phyloP scores from a whole-genome alignment of 2,329 filamentous ascomycete genomes.

The Macrophomina phaseolina region DNA sequence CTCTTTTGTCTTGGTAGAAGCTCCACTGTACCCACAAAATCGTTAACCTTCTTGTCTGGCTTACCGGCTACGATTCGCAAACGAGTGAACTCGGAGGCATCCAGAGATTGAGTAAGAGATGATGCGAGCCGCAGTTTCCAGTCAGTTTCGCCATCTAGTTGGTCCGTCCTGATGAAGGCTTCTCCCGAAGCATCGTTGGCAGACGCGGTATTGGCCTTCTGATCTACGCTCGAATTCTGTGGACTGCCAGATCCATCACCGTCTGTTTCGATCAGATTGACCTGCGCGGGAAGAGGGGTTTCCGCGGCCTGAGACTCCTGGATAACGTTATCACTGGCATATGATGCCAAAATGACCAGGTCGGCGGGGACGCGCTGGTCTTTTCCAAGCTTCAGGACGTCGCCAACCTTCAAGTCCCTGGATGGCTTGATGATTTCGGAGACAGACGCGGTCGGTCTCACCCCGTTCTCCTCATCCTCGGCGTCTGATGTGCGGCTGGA shows the following conservation, averaged over 20 bases:
- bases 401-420: conserved; percentile 87
- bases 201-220: conserved; percentile 29
- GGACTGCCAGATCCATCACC: background rate
- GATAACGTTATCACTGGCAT: conserved; percentile 47
- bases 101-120: conserved; percentile 79
- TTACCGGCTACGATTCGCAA: conserved; percentile 80
- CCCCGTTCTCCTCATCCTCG: conserved; percentile 66
- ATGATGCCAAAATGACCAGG: conserved; percentile 88
- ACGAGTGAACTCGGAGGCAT: conserved; percentile 70
- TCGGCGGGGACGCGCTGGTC: conserved; percentile 94
- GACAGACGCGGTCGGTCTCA: conserved; percentile 55
- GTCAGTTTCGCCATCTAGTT: conserved; percentile 96
- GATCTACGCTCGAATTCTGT: conserved; percentile 23
- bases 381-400: conserved; percentile 91
- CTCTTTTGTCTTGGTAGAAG: conserved; percentile 63
- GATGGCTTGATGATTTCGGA: conserved; percentile 80
- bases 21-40: conserved; percentile 89
- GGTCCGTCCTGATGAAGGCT: conserved; percentile 96
- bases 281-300: conserved; percentile 30
- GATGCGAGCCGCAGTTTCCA: conserved; percentile 95
- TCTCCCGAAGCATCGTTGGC: conserved; percentile 64
- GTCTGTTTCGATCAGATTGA: conserved; percentile 29
- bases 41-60: conserved; percentile 91
- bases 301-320: conserved; percentile 18
- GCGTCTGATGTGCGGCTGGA: conserved; percentile 66